Evolutionary conservation across 1,284 basidiomycete genomes (phyloP), one percentile per base, ranked within the genome.

Genomic region (Ustilago bromivora): DNA sequence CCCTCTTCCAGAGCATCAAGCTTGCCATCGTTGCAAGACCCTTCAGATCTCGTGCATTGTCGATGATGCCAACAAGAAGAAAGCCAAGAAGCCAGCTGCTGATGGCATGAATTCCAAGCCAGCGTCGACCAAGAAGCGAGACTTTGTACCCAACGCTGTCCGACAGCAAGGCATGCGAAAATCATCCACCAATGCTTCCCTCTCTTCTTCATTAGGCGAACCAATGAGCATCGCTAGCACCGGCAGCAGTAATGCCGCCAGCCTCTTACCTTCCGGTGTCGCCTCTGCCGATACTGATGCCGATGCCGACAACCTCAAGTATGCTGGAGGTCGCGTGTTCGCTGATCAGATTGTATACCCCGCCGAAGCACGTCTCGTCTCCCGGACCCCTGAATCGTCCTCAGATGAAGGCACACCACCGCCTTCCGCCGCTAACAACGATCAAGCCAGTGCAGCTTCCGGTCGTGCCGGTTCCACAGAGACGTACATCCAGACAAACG

Each of bases 301-400:
- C 43, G 60, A 74, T 36, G 53, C 32, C 49, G 60, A 74, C 40
- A 53, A 66, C 19, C 61, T 64, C 62, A 68, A 64, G 19, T 61
- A 66, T 19, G 72, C 72, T 12, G 72, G 72, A 6, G 72, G 72
- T 32, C 72, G 72, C 28, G 72, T 59, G 43, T 56, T 68, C 4
- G 72, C 63, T 15, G 66, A 74, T 34, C 66, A 74, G 40, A 74
- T 74, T 15, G 66, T 74, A n/a, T 70, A 74, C 49, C 72, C 72
- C 2, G 52, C 72, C 28, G 72, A 66, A 47, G 52, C 72, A 5
- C 40, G 59, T 13, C 66, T 74, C 11, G 72, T 66, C 8, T 66
- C 72, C 12, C 58, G 57, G 17, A 74, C 72, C 3, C 72, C 72
- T 36, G 66, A 66, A 1, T 66, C 72, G 2, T 70, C 72, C 12